These are phyloP conservation scores for Orbilia javanica DNA, from an alignment of 2,329 filamentous ascomycete species.

Conservation along the genomic window DNA sequence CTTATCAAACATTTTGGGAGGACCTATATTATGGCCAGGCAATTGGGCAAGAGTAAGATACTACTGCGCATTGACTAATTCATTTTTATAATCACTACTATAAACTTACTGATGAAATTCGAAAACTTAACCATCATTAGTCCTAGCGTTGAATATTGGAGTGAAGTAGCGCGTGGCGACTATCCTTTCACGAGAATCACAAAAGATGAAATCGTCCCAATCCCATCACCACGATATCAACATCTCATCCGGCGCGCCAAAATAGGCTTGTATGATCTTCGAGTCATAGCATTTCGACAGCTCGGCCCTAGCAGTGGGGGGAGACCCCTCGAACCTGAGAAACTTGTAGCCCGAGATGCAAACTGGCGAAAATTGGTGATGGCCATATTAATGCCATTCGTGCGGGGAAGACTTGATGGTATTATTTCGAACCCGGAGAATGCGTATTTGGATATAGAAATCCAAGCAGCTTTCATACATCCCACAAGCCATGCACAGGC, in stretches of 20 bases:
- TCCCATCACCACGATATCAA: background rate
- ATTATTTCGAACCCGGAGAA: background rate
- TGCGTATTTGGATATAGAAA: background rate
- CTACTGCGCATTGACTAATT: background rate
- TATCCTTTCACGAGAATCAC: background rate
- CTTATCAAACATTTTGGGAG: conserved; percentile 14
- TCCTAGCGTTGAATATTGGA: background rate
- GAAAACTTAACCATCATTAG: too few species aligned
- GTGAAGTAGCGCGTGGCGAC: background rate
- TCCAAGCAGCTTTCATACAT: background rate
- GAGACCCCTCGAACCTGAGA: background rate
- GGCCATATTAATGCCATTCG: conserved; percentile 15
- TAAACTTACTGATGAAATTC: too few species aligned
- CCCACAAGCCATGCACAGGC: background rate
- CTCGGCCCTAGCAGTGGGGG: background rate
- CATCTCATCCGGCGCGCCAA: background rate
- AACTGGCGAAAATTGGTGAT: background rate
- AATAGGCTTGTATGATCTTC: background rate
- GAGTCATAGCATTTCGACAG: background rate
- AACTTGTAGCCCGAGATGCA: background rate
- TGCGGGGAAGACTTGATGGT: background rate
- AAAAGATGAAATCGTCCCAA: background rate
- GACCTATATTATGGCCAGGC: background rate
- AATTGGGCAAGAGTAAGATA: background rate
- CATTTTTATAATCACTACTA: too few species aligned